Conservation (phyloP, 805 yeast species). For the Metschnikowia anglica region DNA sequence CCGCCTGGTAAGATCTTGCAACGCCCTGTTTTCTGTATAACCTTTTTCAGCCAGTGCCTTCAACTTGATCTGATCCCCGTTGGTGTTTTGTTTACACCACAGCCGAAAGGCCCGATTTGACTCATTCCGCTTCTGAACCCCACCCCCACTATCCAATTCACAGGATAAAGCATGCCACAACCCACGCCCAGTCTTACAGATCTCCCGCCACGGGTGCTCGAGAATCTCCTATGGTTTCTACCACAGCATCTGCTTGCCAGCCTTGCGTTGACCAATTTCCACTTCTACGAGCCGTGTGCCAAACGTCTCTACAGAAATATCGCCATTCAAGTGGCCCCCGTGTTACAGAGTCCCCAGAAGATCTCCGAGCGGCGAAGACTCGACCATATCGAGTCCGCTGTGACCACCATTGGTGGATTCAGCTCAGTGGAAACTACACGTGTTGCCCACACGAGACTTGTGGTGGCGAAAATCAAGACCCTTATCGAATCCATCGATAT, state of each 20-base stretch:
- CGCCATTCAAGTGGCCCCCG: constrained; percentile 23
- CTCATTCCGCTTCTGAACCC: background rate
- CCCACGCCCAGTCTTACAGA: constrained; percentile 5
- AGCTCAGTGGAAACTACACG: constrained; percentile 14
- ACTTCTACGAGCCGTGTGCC: constrained; percentile 35
- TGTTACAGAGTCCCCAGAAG: constrained; percentile 11
- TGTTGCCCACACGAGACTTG: constrained; percentile 25
- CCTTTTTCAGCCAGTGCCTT: too few relatives aligned
- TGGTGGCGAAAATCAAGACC: constrained; percentile 40
- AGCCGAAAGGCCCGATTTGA: background rate
- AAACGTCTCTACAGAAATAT: constrained; percentile 29
- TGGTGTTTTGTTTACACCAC: too few relatives aligned
- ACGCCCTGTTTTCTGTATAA: too few relatives aligned
- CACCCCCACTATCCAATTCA: too few relatives aligned
- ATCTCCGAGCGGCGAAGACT: constrained; percentile 8
- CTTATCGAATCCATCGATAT: constrained; percentile 37
- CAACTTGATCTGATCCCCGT: too few relatives aligned
- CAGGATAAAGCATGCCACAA: background rate
- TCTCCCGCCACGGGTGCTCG: constrained; percentile 16
- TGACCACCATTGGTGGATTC: constrained; percentile 30
- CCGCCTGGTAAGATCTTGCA: too few relatives aligned
- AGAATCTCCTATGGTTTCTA: constrained; percentile 21
- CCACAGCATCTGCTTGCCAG: constrained; percentile 34
- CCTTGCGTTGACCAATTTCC: constrained; percentile 35
- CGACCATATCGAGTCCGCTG: constrained; percentile 26